Percentiles rank a stretch among this genome's conserved stretches.
phyloP scores from a whole-genome alignment of 139 green algal species.

The Trebouxia sp. region DNA sequence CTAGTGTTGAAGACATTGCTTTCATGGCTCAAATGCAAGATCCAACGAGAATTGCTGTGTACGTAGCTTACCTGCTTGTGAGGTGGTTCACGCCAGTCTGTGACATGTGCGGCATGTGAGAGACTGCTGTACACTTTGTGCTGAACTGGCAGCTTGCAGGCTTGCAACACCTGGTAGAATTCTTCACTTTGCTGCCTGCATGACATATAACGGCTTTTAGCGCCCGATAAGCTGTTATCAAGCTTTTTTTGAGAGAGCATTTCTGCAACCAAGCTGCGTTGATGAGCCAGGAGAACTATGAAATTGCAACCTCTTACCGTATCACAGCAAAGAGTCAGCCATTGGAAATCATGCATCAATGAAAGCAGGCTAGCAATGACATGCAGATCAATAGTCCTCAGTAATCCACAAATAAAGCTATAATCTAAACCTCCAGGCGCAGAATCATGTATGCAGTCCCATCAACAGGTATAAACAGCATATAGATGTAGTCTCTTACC shows the following conservation, averaged over 20 bases:
- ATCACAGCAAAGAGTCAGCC: background rate
- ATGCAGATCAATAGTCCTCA: too few species aligned
- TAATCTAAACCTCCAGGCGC: background rate
- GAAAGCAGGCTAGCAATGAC: background rate
- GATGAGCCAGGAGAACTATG: background rate
- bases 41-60: too few species aligned
- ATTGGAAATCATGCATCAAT: background rate
- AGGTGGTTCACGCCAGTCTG: background rate
- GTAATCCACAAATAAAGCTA: background rate
- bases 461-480: too few species aligned
- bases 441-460: too few species aligned
- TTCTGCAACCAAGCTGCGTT: too few species aligned
- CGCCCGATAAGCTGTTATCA: too few species aligned
- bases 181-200: constrained; percentile 22
- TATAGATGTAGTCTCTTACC: too few species aligned
- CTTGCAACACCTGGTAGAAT: constrained; percentile 7
- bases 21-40: too few species aligned
- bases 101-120: background rate
- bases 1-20: too few species aligned
- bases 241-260: too few species aligned
- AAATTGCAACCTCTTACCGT: background rate
- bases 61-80: too few species aligned
- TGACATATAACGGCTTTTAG: too few species aligned
- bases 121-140: background rate
- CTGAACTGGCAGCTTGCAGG: background rate